Evolutionary conservation across 768 basidiomycete species (phyloP), one percentile per base, ranked within the genome.

Genomic region (Boletus fagicola): DNA sequence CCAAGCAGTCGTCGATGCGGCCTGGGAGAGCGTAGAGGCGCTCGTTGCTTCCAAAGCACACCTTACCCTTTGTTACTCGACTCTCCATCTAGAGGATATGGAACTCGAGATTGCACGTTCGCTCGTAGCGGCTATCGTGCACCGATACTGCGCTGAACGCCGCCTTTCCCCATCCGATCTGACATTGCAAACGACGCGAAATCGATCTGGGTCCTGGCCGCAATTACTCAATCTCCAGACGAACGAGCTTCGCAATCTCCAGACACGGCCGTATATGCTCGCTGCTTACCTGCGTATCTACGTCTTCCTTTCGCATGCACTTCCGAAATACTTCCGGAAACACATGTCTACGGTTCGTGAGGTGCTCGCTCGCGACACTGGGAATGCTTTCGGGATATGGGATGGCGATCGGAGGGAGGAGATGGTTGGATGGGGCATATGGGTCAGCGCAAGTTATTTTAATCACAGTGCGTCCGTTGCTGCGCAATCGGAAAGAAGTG

Each of bases 331-430:
- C 22, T 68, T 77, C 15, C 58, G 56, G 46, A 62, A 64, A 51
- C 81, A 75, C 50, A 65, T 80, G 5, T 77, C 74, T 11, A 76
- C 77, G 10, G 75, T 83, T 33, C 80, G 86, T n/a, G 78, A 74
- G 2, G 71, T 85, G 11, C 71, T 87, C 18, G 77, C 77, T 16
- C 78, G 86, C 13, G 85, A 87, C 57, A 78, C 80, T 24, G 85
- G 86, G 22, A 88, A 88, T 59, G 78, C 83, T 9, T 88, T 88
- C 58, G 87, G 86, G 16, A 79, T 88, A 46, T 88, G 83, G 83
- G 84, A 87, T 58, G 65, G 79, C 67, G 72, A 75, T 69, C 31
- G 69, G 69, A 54, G 71, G 72, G 57, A 73, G 49, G 84, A 85
- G 68, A 83, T 86, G 85, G 65, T 87, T 20, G 86, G 86, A 24